Base-by-base conservation (phyloP, 495 filamentous ascomycete genomes). In the Neurospora sp. region DNA sequence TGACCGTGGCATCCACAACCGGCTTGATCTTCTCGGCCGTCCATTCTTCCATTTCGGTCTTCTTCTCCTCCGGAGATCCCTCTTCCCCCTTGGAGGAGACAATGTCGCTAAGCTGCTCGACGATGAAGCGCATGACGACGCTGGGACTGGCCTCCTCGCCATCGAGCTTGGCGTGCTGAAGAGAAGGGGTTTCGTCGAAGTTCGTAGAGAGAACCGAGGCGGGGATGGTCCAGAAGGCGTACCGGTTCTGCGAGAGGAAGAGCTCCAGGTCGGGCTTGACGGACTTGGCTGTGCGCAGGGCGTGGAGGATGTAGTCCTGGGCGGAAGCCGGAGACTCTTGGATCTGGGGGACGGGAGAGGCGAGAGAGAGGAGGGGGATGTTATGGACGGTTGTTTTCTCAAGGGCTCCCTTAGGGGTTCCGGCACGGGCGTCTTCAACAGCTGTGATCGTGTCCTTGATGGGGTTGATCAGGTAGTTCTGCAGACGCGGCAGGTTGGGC, bases 141-240 rank as follows among this genome's bases (percentile, higher is more conserved):
- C 53, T 65, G 27, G 53, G 53, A 65, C 22, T 65, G 53, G 53
- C 53, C 31, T 31, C 27, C 53, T 65, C 53, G 7, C 53, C 53
- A 37, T 65, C 53, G 27, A 65, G 53, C 53, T 27, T 65, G 53
- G 53, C 53, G 14, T 65, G n/a, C 45, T 22, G 53, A 0, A 37
- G 27, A 0, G 72, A 73, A 20, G 72, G 40, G 18, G 20, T 42
- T 37, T 65, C 53, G 14, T 65, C 53, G 27, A 65, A 65, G 53
- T 65, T 65, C 4, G 0, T 0, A 0, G 70, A 74, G n/a, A 39
- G 9, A 18, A 74, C 35, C 2, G 39, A 14, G 61, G 18, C 72
- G 37, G 82, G 81, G 12, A 85, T 76, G 7, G 83, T 74, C 70
- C 83, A 85, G 82, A 96, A 91, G 79, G 94, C 90, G 76, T 90